Conservation (phyloP, 352 stramenopile genomes). For the Globisporangium recalcitrans region DNA sequence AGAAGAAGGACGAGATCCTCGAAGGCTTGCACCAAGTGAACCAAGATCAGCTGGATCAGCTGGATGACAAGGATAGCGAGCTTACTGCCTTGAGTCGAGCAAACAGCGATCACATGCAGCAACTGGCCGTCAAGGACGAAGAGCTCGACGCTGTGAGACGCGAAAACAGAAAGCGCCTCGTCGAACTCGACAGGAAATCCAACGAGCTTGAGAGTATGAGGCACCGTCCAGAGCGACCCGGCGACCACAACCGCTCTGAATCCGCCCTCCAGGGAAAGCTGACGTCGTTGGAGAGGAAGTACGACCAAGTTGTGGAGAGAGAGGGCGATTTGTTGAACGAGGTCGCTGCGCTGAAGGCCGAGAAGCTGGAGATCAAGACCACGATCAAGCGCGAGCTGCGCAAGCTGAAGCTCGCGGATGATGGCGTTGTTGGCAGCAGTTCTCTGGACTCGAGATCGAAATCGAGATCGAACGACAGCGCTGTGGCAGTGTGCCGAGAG, state of each 20-base stretch:
- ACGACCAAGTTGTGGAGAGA: conserved; percentile 25
- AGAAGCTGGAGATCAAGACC: conserved; percentile 28
- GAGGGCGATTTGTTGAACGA: conserved; percentile 31
- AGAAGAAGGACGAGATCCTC: conserved; percentile 13
- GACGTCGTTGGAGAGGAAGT: conserved; percentile 24
- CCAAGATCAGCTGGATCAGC: conserved; percentile 22
- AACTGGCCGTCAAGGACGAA: conserved; percentile 23
- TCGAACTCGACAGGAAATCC: conserved; percentile 18
- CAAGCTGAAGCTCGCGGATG: conserved; percentile 29
- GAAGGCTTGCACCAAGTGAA: conserved; percentile 10
- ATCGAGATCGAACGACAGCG: conserved; percentile 11
- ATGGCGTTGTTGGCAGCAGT: conserved; percentile 12
- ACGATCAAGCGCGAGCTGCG: conserved; percentile 40
- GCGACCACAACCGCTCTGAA: conserved; percentile 14
- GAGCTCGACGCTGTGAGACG: conserved; percentile 24
- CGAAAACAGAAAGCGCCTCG: conserved; percentile 17
- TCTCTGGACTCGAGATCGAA: conserved; percentile 7
- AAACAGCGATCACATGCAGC: conserved; percentile 20
- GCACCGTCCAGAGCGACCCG: conserved; percentile 14
- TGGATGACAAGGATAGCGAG: conserved; percentile 28
- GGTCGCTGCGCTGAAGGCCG: conserved; percentile 31
- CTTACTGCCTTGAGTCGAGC: conserved; percentile 20
- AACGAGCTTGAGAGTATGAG: conserved; percentile 20
- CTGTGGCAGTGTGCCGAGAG: conserved; percentile 18
- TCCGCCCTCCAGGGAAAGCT: conserved; percentile 16